Evolutionary conservation across 2,329 filamentous ascomycete genomes (phyloP).

Genomic region (Ceratocystis alfenasii): DNA sequence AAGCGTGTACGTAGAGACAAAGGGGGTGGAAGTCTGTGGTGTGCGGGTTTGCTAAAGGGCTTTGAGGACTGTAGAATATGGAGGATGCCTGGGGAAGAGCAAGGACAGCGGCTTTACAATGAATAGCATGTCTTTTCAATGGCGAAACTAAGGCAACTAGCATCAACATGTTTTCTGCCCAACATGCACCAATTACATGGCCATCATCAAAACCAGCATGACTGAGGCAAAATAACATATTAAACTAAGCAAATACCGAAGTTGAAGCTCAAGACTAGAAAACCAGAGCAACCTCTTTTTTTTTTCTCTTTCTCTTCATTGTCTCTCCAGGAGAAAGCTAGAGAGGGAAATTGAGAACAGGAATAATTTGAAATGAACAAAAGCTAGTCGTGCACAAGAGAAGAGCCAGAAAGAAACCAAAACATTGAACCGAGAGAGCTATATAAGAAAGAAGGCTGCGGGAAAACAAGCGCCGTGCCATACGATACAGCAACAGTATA

Average conservation of each 20-base stretch:
- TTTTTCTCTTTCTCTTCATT: too few relatives aligned
- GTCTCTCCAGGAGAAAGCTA: too few relatives aligned
- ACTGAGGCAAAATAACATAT: neutral
- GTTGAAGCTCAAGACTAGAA: neutral
- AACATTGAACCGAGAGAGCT: neutral
- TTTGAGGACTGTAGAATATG: too few relatives aligned
- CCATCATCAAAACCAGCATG: neutral
- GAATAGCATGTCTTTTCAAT: too few relatives aligned
- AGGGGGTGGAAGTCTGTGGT: constrained; percentile 63
- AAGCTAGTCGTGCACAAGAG: neutral
- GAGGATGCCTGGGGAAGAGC: neutral
- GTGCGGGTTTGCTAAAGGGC: constrained; percentile 49
- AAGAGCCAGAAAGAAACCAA: neutral
- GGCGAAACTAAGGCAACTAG: too few relatives aligned
- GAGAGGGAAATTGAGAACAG: too few relatives aligned
- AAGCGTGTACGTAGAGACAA: constrained; percentile 50
- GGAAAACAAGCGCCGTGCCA: neutral
- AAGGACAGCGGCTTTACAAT: neutral
- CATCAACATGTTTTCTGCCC: too few relatives aligned
- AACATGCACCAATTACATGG: too few relatives aligned
- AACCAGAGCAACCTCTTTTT: too few relatives aligned
- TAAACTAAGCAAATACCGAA: neutral
- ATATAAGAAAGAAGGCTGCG: neutral
- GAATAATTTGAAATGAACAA: too few relatives aligned
- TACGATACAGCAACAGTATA: neutral